Base-by-base conservation (phyloP, 768 basidiomycete genomes). In the Psilocybe subaeruginosa region DNA sequence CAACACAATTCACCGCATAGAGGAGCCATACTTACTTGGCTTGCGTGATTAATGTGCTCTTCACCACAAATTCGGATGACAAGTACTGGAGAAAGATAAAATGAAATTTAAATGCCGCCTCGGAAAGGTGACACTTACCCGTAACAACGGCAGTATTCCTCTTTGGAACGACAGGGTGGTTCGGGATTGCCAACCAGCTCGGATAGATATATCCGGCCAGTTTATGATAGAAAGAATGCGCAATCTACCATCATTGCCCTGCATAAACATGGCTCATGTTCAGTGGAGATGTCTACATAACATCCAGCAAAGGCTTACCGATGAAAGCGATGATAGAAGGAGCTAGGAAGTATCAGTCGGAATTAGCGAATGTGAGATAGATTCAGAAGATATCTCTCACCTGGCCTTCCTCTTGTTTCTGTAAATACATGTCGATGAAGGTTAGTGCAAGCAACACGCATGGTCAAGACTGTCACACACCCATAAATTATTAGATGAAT, bases 51-150 rank as follows among this genome's bases (percentile, higher is more conserved):
- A 86, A 63, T 1, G 82, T 87, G 62, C 83, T 86, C 69, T 85
- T 85, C 41, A 87, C 67, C 6, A 89, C 80, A 51, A 82, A 80
- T 17, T 85, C 82, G 8, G 87, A 87, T 0, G 87, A 79, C 43
- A 85, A 70, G 68, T 86, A 87, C 86, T 89, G 46, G 7, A 41
- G 48, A 23, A 7, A 31, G 33, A 54, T 35, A 35, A 35, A 8
- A 48, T 23, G 30, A 27, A 39, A 45, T 23, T 23, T 2, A 4
- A 23, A 11, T 31, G 33, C 45, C 30, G 17, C 39, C 33, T 33
- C n/a, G 16, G n/a, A n/a, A 16, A 14, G 33, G 2, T 27, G 23
- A 55, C 9, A 58, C 65, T 39, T 60, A 86, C 87, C 35, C 79
- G 73, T n/a, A 89, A 70, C 16, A 89, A 62, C 0, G 83, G 83